phyloP scores from a whole-genome alignment of 2,329 filamentous ascomycete genomes.

The Penicillium oxalicum region DNA sequence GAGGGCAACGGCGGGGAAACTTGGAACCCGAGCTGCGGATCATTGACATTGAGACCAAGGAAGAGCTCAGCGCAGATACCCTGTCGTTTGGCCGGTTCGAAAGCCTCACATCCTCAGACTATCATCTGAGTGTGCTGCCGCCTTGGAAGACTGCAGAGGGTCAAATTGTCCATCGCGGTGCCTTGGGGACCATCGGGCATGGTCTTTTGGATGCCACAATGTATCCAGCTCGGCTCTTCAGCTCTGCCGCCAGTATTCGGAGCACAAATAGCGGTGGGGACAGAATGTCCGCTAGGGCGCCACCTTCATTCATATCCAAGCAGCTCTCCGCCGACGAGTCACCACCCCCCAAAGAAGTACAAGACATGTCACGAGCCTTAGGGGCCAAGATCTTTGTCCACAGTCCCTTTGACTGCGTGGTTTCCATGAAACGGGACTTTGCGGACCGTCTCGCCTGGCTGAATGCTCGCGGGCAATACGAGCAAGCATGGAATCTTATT shows the following conservation, averaged over 20 bases:
- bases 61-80: conserved; percentile 80
- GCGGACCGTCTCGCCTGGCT: conserved; percentile 83
- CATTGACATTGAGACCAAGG: conserved; percentile 77
- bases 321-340: conserved; percentile 40
- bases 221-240: conserved; percentile 81
- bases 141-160: conserved; percentile 61
- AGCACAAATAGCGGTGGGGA: conserved; percentile 54
- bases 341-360: conserved; percentile 36
- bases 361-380: conserved; percentile 47
- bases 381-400: conserved; percentile 86
- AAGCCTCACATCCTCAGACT: conserved; percentile 78
- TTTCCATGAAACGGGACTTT: conserved; percentile 81
- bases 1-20: conserved; percentile 68
- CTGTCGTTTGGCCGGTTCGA: conserved; percentile 83
- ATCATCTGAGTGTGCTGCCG: conserved; percentile 79
- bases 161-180: conserved; percentile 60
- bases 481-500: conserved; percentile 81
- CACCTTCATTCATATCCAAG: conserved; percentile 51
- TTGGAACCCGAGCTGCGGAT: conserved; percentile 82
- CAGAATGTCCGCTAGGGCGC: conserved; percentile 46
- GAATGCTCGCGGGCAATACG: conserved; percentile 71
- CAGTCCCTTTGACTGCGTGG: conserved; percentile 92
- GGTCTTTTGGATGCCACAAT: conserved; percentile 86
- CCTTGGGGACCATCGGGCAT: conserved; percentile 67
- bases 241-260: conserved; percentile 71